Percentiles rank a stretch among this genome's conserved stretches.
Conservation (phyloP, 495 filamentous ascomycete genomes). For the Aspergillus saccharolyticus region DNA sequence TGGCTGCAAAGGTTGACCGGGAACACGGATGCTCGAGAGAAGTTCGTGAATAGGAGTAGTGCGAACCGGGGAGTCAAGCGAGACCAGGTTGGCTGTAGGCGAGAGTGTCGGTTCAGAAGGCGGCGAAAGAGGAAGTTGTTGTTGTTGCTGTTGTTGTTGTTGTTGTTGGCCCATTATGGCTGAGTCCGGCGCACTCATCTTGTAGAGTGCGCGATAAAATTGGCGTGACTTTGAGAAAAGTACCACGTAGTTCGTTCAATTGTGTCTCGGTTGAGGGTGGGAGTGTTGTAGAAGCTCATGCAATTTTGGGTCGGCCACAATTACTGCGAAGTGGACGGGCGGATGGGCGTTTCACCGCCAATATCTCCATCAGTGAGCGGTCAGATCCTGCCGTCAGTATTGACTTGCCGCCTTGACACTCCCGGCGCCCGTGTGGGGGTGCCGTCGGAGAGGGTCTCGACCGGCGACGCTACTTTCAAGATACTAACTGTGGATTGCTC, state of each 20-base stretch:
- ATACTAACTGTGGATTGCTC: background rate
- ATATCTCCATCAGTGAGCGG: constrained; percentile 4
- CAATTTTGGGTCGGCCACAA: background rate
- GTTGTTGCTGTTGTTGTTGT: too few species aligned
- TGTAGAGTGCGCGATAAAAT: background rate
- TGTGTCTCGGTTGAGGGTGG: background rate
- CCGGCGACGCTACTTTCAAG: background rate
- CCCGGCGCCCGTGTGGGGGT: background rate
- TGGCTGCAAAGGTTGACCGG: constrained; percentile 26
- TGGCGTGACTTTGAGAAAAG: background rate
- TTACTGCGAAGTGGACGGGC: constrained; percentile 1
- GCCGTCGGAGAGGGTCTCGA: constrained; percentile 3
- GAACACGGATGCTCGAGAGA: constrained; percentile 37
- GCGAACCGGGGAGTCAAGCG: constrained; percentile 35
- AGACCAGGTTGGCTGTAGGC: constrained; percentile 17
- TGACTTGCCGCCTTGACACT: constrained; percentile 8
- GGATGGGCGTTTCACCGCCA: too few species aligned
- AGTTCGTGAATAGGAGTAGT: constrained; percentile 39
- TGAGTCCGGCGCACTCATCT: background rate
- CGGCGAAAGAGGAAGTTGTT: constrained; percentile 29
- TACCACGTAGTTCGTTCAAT: background rate
- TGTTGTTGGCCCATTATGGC: constrained; percentile 20
- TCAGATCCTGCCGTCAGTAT: constrained; percentile 13
- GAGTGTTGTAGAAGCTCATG: constrained; percentile 1
- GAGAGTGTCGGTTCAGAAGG: constrained; percentile 26